Evolutionary conservation across 805 yeast species (phyloP).

Genomic region (Metschnikowia amazonensis): DNA sequence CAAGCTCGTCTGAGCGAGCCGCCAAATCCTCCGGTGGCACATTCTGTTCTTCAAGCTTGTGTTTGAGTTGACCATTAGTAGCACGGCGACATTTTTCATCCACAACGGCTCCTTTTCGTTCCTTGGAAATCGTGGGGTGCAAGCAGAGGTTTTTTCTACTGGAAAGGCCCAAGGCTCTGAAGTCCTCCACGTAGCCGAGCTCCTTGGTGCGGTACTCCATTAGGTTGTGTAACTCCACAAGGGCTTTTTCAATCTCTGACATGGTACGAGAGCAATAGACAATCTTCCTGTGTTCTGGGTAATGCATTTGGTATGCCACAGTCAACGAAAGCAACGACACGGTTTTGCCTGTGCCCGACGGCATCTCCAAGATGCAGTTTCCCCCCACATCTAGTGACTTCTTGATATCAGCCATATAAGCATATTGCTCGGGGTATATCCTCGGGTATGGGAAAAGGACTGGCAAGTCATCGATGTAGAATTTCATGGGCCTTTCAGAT

Average conservation of each 20-base stretch:
- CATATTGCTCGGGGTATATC: constrained; percentile 97
- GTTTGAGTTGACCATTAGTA: constrained; percentile 86
- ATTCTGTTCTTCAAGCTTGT: constrained; percentile 47
- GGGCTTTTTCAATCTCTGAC: constrained; percentile 97
- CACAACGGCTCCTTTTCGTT: constrained; percentile 85
- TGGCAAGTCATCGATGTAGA: constrained; percentile 92
- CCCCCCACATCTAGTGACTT: constrained; percentile 94
- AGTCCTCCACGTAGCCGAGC: constrained; percentile 83
- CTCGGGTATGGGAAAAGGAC: constrained; percentile 94
- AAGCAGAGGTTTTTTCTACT: constrained; percentile 92
- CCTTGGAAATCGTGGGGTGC: constrained; percentile 83
- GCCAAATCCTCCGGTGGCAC: constrained; percentile 49
- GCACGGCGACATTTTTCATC: constrained; percentile 95
- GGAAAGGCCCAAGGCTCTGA: constrained; percentile 90
- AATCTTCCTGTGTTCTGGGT: constrained; percentile 90
- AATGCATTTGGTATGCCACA: constrained; percentile 91
- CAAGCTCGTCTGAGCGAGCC: constrained; percentile 31
- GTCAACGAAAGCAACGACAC: constrained; percentile 86
- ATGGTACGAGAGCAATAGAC: constrained; percentile 98
- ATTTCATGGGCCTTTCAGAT: constrained; percentile 46
- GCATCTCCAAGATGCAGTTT: constrained; percentile 95
- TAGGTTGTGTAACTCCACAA: constrained; percentile 81
- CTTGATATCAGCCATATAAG: constrained; percentile 95
- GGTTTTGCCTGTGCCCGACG: constrained; percentile 99
- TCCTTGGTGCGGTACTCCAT: constrained; percentile 85